These are phyloP conservation scores for Coemansia furcata DNA, from an alignment of 192 early-diverging fungal genomes.

Conservation along the genomic window DNA sequence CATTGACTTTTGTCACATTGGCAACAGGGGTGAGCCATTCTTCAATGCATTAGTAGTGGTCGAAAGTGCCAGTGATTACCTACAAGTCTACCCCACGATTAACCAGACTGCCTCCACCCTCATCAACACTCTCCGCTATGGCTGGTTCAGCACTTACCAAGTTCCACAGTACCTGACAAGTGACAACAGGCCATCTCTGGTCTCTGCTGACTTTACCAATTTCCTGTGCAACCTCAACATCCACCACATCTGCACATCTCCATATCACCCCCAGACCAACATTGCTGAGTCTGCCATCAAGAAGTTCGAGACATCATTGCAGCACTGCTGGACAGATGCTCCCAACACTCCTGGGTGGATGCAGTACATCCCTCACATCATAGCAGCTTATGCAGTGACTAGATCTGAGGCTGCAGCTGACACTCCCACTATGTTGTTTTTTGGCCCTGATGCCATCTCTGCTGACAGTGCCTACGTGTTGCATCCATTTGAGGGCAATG, in stretches of 20 bases:
- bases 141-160: conserved; percentile 16
- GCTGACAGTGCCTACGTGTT: not conserved
- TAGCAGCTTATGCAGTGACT: conserved; percentile 14
- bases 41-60: conserved; percentile 11
- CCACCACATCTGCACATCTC: not conserved
- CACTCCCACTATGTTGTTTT: not conserved
- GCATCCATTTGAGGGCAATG: not conserved
- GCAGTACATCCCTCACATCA: conserved; percentile 10
- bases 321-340: not conserved
- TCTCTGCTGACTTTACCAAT: not conserved
- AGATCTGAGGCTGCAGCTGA: not conserved
- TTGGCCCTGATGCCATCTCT: not conserved
- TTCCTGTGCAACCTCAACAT: conserved; percentile 2
- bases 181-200: conserved; percentile 24
- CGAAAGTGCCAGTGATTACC: conserved; percentile 15
- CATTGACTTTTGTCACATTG: conserved; percentile 23
- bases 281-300: conserved; percentile 21
- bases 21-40: not conserved
- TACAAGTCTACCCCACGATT: conserved; percentile 7
- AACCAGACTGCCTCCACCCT: conserved; percentile 4
- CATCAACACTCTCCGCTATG: not conserved
- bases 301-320: conserved; percentile 18
- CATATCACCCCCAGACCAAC: conserved; percentile 21
- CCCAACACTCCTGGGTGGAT: not conserved
- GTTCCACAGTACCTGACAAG: conserved; percentile 2